A percentile compares a stretch with the other conserved stretches of the same genome.
phyloP scores from a whole-genome alignment of 768 basidiomycete genomes.

The Termitomyces heimii region DNA sequence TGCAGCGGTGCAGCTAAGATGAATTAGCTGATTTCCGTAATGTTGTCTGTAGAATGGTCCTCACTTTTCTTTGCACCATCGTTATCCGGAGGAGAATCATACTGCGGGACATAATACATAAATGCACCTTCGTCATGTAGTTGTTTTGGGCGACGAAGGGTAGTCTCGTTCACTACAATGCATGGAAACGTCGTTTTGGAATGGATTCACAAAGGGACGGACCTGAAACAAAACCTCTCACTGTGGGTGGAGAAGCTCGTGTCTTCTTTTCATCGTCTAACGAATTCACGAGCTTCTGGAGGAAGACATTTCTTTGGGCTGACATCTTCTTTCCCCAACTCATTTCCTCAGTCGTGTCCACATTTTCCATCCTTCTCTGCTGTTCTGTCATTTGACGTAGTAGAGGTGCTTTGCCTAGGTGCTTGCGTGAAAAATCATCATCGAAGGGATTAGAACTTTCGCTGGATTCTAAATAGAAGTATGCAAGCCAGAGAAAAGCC shows the following conservation, averaged over 20 bases:
- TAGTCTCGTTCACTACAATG: constrained; percentile 23
- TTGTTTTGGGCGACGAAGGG: constrained; percentile 27
- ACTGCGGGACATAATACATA: constrained; percentile 44
- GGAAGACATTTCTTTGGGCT: constrained; percentile 60
- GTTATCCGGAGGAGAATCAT: constrained; percentile 20
- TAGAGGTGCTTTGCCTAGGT: constrained; percentile 61
- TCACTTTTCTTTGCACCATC: constrained; percentile 18
- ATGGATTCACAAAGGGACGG: background rate
- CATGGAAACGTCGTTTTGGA: background rate
- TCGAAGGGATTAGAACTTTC: constrained; percentile 68
- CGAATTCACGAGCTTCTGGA: constrained; percentile 60
- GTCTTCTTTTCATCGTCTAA: constrained; percentile 45
- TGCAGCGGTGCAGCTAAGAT: constrained; percentile 7
- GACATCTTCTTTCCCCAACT: constrained; percentile 78
- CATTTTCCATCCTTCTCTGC: constrained; percentile 62
- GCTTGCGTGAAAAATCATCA: constrained; percentile 50
- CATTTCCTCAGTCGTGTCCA: constrained; percentile 73
- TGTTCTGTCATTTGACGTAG: constrained; percentile 48
- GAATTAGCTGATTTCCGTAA: background rate
- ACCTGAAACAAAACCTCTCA: constrained; percentile 44
- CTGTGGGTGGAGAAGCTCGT: constrained; percentile 23
- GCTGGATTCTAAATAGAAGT: constrained; percentile 71
- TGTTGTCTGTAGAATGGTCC: background rate
- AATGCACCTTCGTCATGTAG: constrained; percentile 38
- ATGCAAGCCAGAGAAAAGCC: constrained; percentile 81